A percentile compares a stretch with the other conserved stretches of the same genome.
Conservation (phyloP, 257 asterid genomes). For the Primulina huaijiensis region DNA sequence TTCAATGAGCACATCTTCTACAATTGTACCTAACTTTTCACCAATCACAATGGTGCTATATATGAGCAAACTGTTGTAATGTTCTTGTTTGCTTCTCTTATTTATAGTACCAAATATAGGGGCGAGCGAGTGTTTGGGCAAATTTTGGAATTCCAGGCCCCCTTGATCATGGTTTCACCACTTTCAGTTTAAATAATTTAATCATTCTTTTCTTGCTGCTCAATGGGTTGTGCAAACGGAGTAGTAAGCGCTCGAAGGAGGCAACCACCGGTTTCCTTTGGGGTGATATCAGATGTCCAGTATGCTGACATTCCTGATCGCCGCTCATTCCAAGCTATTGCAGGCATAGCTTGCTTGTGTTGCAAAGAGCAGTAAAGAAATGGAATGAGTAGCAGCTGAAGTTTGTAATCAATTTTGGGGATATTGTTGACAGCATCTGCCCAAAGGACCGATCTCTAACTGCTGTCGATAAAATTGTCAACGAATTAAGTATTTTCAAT, state of each 20-base stretch:
- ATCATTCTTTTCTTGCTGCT: slow-evolving; percentile 23
- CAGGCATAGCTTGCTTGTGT: slow-evolving; percentile 66
- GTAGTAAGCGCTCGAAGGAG: slow-evolving; percentile 35
- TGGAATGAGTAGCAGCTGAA: slow-evolving; percentile 51
- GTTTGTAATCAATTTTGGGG: slow-evolving; percentile 77
- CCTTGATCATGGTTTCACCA: background rate
- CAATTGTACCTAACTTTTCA: too few relatives aligned
- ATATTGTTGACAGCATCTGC: slow-evolving; percentile 83
- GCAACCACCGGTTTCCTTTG: slow-evolving; percentile 84
- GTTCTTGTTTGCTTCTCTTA: background rate
- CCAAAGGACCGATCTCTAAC: slow-evolving; percentile 67
- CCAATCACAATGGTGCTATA: background rate
- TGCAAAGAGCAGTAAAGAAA: slow-evolving; percentile 69
- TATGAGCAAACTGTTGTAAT: background rate
- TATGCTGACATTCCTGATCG: slow-evolving; percentile 95
- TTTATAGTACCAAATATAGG: background rate
- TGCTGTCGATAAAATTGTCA: slow-evolving; percentile 47
- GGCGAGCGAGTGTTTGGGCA: background rate
- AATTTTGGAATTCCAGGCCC: background rate
- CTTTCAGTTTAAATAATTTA: background rate
- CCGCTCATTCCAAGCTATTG: slow-evolving; percentile 85
- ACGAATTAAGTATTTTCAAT: slow-evolving; percentile 43
- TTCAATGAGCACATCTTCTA: too few relatives aligned
- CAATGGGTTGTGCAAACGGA: slow-evolving; percentile 60
- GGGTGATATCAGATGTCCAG: slow-evolving; percentile 91